Base-by-base conservation (phyloP, 805 yeast genomes). In the Lachancea cidri region DNA sequence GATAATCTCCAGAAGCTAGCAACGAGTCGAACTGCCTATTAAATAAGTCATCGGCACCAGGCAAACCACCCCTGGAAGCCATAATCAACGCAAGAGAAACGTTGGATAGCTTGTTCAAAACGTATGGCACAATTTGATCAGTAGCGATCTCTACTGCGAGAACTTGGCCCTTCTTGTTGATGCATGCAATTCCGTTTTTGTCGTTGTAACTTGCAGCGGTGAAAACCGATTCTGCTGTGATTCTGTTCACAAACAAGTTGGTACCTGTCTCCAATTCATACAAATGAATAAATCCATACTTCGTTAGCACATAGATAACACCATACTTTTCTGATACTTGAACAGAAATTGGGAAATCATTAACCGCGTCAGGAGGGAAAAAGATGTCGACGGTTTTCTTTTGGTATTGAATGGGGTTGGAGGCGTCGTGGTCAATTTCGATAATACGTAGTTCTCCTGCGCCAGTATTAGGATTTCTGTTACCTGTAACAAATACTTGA, bases 41-140 rank as follows among this genome's bases (percentile, higher is more conserved):
- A 66, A 93, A 89, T 48, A 93, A 73, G 56, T 80, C 81, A 63
- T 93, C 99, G 36, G 98, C 98, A 51, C 99, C 99, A 33, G 96
- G 93, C 57, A 93, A 77, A 1, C 96, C 96, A 58, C 96, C 97
- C 65, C 98, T 84, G 3, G 96, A 78, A 19, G 98, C 94, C 49
- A 93, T 76, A 8, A 87, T 73, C 46, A 93, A 72, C 3, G 97
- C 98, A 55, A 93, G 72, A 17, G 83, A 75, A 24, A 91, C 87
- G 60, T 93, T 91, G 40, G 91, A 81, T 47, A 93, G 74, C 62
- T 86, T 87, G 56, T 82, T 81, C 61, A 93, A 73, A 38, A 93
- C 81, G 64, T 94, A 94, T 39, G 96, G 95, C 47, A 93, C 82
- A 51, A 91, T 78, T 58, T 84, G 85, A 46, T 81, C 83, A 50